Evolutionary conservation across 805 yeast species (phyloP).

Genomic region (Metschnikowia koreensis): DNA sequence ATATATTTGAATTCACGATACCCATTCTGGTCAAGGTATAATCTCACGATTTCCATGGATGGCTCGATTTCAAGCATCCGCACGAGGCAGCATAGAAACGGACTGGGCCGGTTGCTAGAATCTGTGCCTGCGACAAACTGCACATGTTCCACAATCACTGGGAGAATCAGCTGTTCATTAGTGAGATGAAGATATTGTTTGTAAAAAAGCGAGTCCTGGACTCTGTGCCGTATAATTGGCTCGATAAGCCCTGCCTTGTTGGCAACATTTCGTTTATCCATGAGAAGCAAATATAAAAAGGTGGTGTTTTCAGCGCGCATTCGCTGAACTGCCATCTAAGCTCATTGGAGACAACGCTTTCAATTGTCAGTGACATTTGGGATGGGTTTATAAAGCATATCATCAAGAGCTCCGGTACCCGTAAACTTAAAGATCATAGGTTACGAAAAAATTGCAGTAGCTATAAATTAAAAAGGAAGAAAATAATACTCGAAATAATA

Average conservation of each 20-base stretch:
- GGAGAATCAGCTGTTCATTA: constrained; percentile 40
- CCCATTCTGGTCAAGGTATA: constrained; percentile 57
- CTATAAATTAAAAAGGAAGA: neutral
- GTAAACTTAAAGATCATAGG: too few relatives aligned
- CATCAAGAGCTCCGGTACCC: too few relatives aligned
- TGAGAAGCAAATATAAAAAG: neutral
- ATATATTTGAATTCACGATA: constrained; percentile 65
- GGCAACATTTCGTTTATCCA: constrained; percentile 19
- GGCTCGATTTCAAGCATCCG: constrained; percentile 80
- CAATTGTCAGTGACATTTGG: too few relatives aligned
- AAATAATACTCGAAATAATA: neutral
- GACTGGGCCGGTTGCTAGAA: constrained; percentile 57
- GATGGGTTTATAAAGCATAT: too few relatives aligned
- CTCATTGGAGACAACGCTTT: too few relatives aligned
- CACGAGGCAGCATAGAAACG: constrained; percentile 73
- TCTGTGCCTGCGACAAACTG: constrained; percentile 59
- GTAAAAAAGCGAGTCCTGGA: constrained; percentile 43
- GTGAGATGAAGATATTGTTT: constrained; percentile 40
- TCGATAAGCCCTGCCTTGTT: constrained; percentile 38
- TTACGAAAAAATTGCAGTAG: too few relatives aligned
- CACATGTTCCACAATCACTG: constrained; percentile 33
- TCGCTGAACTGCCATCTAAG: too few relatives aligned
- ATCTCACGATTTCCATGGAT: constrained; percentile 49
- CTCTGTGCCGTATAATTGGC: constrained; percentile 41
- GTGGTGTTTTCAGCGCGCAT: neutral